Percentiles rank a stretch among this genome's conserved stretches.
Evolutionary conservation across 805 yeast genomes (phyloP).

Genomic region (Teunomyces atbi): DNA sequence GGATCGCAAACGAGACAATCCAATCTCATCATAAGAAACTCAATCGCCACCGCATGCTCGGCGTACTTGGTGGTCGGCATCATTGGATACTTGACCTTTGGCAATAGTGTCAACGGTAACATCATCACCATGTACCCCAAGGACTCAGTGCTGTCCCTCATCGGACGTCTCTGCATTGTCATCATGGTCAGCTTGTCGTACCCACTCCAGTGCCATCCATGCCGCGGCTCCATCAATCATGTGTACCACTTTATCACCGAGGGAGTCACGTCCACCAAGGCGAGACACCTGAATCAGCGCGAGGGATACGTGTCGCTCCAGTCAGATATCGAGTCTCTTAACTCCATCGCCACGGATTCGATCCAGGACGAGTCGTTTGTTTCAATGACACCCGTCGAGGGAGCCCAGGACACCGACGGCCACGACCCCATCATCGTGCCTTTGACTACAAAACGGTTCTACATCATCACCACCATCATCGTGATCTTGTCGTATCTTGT

Average conservation of each 20-base stretch:
- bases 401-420: slow-evolving; percentile 46
- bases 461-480: slow-evolving; percentile 47
- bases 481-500: slow-evolving; percentile 49
- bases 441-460: slow-evolving; percentile 45
- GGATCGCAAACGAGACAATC: slow-evolving; percentile 45
- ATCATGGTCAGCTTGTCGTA: slow-evolving; percentile 73
- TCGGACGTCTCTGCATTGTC: slow-evolving; percentile 63
- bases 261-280: slow-evolving; percentile 27
- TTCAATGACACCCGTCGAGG: slow-evolving; percentile 46
- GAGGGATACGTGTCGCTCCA: slow-evolving; percentile 28
- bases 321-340: slow-evolving; percentile 25
- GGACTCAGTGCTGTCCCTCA: slow-evolving; percentile 44
- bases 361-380: slow-evolving; percentile 36
- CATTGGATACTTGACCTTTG: slow-evolving; percentile 72
- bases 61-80: slow-evolving; percentile 66
- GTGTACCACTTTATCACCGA: slow-evolving; percentile 49
- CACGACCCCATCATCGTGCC: slow-evolving; percentile 51
- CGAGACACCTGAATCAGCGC: slow-evolving; percentile 16
- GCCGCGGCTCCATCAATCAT: slow-evolving; percentile 71
- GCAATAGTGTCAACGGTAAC: slow-evolving; percentile 63
- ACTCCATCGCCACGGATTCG: slow-evolving; percentile 17
- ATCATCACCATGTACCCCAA: slow-evolving; percentile 66
- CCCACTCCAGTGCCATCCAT: slow-evolving; percentile 81
- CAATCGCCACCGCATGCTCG: slow-evolving; percentile 53
- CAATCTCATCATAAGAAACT: slow-evolving; percentile 50